Percentiles rank a stretch among this genome's conserved stretches.
Conservation (phyloP, 805 yeast genomes). For the Jamesozyma gamospora region DNA sequence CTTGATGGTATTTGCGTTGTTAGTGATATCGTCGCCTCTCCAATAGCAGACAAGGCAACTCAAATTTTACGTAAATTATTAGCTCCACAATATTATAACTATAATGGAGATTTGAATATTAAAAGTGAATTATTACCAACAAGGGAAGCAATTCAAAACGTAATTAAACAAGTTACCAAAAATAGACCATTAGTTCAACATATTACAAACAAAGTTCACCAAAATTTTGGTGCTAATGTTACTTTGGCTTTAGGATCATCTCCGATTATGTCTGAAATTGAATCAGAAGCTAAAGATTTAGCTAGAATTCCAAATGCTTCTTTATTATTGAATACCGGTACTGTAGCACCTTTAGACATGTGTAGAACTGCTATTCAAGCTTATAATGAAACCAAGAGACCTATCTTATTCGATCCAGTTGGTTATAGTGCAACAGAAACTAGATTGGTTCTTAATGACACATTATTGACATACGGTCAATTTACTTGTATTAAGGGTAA, state of each 20-base stretch:
- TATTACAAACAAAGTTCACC: slow-evolving; percentile 81
- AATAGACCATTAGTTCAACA: slow-evolving; percentile 67
- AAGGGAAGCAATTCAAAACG: slow-evolving; percentile 3
- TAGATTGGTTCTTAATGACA: slow-evolving; percentile 40
- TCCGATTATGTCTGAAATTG: slow-evolving; percentile 78
- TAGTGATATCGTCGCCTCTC: slow-evolving; percentile 67
- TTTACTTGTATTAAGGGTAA: slow-evolving; percentile 74
- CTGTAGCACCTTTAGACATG: slow-evolving; percentile 41
- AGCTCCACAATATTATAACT: slow-evolving; percentile 9
- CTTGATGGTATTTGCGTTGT: slow-evolving; percentile 86
- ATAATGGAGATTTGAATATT: background rate
- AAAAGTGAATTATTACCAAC: background rate
- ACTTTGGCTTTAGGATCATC: slow-evolving; percentile 77
- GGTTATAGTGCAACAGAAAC: slow-evolving; percentile 75
- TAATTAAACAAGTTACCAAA: slow-evolving; percentile 19
- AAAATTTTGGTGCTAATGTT: slow-evolving; percentile 79
- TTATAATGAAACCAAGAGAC: slow-evolving; percentile 48
- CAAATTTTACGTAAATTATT: slow-evolving; percentile 26
- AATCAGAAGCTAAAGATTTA: slow-evolving; percentile 58
- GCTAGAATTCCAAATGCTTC: slow-evolving; percentile 45
- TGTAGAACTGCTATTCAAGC: slow-evolving; percentile 43
- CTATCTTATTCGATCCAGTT: slow-evolving; percentile 83
- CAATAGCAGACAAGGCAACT: slow-evolving; percentile 46
- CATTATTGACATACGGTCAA: slow-evolving; percentile 46
- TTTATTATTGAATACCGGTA: slow-evolving; percentile 67